These are phyloP conservation scores for Hypoxylon cercidicola DNA, from an alignment of 495 filamentous ascomycete genomes.

Conservation along the genomic window DNA sequence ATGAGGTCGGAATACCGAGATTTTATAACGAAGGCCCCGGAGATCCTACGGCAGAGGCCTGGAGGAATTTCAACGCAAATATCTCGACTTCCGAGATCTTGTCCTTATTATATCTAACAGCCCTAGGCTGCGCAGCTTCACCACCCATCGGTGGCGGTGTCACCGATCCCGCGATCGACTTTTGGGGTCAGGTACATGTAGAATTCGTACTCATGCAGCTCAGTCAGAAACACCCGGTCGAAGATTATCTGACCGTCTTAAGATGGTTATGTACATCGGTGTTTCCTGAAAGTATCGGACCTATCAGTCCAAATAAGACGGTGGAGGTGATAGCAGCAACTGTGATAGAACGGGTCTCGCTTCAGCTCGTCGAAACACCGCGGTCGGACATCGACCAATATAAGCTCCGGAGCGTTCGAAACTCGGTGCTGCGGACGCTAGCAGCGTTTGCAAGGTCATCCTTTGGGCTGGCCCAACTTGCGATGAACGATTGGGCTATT, in stretches of 20 bases:
- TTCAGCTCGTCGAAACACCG: constrained; percentile 51
- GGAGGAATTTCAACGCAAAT: constrained; percentile 37
- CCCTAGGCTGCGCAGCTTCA: constrained; percentile 50
- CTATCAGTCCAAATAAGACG: constrained; percentile 50
- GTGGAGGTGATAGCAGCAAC: constrained; percentile 46
- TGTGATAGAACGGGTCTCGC: constrained; percentile 55
- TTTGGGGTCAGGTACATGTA: constrained; percentile 58
- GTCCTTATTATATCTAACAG: constrained; percentile 52
- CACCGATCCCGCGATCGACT: constrained; percentile 45
- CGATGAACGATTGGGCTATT: constrained; percentile 51
- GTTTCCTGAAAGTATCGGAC: constrained; percentile 55
- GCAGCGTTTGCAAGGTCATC: constrained; percentile 49
- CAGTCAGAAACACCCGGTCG: constrained; percentile 55
- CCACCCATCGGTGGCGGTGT: constrained; percentile 31
- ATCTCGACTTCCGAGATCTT: constrained; percentile 55
- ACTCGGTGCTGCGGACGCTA: constrained; percentile 51
- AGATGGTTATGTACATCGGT: constrained; percentile 55
- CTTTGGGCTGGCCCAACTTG: constrained; percentile 53
- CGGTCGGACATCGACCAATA: constrained; percentile 50
- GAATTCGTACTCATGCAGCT: constrained; percentile 59
- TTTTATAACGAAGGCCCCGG: constrained; percentile 40
- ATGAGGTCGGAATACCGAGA: constrained; percentile 47
- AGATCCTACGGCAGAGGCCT: constrained; percentile 38
- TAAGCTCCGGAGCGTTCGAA: constrained; percentile 45
- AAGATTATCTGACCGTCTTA: constrained; percentile 54